Conservation (phyloP, 192 early-diverging fungal genomes). For the Coemansia sp. region DNA sequence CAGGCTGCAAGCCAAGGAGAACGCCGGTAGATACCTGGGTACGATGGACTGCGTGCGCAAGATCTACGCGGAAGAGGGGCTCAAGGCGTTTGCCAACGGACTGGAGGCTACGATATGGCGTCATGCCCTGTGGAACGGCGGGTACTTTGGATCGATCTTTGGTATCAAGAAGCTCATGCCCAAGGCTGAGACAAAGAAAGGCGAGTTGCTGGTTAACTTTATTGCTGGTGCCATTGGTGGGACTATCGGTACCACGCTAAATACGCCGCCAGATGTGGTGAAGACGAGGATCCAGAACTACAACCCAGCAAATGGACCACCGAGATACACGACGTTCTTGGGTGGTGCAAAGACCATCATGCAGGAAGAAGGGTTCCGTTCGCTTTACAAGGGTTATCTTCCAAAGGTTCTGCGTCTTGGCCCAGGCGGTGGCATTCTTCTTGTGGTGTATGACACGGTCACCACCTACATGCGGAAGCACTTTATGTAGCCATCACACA, state of each 20-base stretch:
- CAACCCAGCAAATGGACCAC: slow-evolving; percentile 63
- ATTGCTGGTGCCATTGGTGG: slow-evolving; percentile 89
- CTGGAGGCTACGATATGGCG: slow-evolving; percentile 93
- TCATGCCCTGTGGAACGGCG: slow-evolving; percentile 96
- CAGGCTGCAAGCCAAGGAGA: slow-evolving; percentile 88
- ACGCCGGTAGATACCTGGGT: slow-evolving; percentile 80
- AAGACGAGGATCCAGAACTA: slow-evolving; percentile 94
- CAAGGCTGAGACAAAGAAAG: slow-evolving; percentile 77
- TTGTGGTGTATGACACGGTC: slow-evolving; percentile 90
- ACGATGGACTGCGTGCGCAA: slow-evolving; percentile 78
- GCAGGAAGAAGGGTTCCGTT: slow-evolving; percentile 82
- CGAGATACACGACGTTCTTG: slow-evolving; percentile 88
- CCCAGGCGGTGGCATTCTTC: slow-evolving; percentile 80
- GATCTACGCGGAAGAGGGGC: slow-evolving; percentile 80
- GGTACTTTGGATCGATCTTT: slow-evolving; percentile 87
- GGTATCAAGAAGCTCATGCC: slow-evolving; percentile 72
- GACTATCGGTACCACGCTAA: slow-evolving; percentile 87
- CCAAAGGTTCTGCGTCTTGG: slow-evolving; percentile 95
- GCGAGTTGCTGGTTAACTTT: slow-evolving; percentile 82
- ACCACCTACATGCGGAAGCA: slow-evolving; percentile 81
- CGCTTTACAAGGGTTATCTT: slow-evolving; percentile 94
- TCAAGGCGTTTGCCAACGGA: slow-evolving; percentile 83
- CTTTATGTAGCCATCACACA: slow-evolving; percentile 51
- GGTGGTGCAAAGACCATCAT: slow-evolving; percentile 74
- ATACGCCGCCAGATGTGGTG: slow-evolving; percentile 96